Conservation (phyloP, 306 rosid genomes). For the Castanea crenata region DNA sequence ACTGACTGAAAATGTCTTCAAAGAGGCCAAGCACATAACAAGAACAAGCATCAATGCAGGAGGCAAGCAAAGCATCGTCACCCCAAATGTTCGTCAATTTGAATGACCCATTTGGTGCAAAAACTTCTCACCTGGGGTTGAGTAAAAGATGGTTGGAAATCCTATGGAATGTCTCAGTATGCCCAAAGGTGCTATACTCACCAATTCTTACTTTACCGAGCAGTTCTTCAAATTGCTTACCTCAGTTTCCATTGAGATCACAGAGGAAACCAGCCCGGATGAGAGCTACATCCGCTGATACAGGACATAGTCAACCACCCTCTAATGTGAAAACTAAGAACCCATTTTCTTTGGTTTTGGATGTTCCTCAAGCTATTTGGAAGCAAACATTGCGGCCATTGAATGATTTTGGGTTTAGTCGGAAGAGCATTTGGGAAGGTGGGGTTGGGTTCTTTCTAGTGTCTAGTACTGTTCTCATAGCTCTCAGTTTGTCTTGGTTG, state of each 20-base stretch:
- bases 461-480: constrained; percentile 74
- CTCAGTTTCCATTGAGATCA: constrained; percentile 42
- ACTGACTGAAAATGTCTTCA: constrained; percentile 55
- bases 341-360: constrained; percentile 52
- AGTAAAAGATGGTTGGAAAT: constrained; percentile 30
- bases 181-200: constrained; percentile 47
- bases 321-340: constrained; percentile 44
- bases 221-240: constrained; percentile 40
- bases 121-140: neutral
- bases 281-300: constrained; percentile 55
- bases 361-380: constrained; percentile 69
- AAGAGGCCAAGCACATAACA: constrained; percentile 86
- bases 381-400: constrained; percentile 71
- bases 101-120: neutral
- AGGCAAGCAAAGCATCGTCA: constrained; percentile 70
- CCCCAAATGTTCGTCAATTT: constrained; percentile 51
- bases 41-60: constrained; percentile 69
- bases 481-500: constrained; percentile 85
- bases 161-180: constrained; percentile 39
- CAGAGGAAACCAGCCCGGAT: constrained; percentile 35
- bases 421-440: constrained; percentile 90
- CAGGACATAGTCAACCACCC: constrained; percentile 49
- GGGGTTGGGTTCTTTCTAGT: constrained; percentile 86
- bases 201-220: constrained; percentile 30
- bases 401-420: constrained; percentile 87